These are phyloP conservation scores for Sonneratia alba DNA, from an alignment of 345 rosid species.

Conservation along the genomic window DNA sequence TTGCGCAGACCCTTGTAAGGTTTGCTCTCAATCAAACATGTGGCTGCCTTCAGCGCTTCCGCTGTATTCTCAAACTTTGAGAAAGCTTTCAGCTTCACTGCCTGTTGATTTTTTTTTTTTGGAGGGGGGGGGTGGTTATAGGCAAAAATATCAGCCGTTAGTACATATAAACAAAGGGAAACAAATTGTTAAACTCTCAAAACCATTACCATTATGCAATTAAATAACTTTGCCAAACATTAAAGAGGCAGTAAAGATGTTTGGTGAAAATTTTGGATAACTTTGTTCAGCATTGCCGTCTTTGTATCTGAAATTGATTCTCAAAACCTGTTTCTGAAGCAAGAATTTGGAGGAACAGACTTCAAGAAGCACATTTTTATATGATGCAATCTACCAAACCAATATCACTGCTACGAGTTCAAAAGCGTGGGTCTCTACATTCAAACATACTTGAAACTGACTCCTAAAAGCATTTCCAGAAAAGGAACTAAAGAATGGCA, in stretches of 20 bases:
- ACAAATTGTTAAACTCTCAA: background rate
- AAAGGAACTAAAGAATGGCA: background rate
- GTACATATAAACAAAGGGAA: background rate
- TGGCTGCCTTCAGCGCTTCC: constrained; percentile 72
- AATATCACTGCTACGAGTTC: background rate
- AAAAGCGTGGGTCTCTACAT: background rate
- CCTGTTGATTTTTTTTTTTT: constrained; percentile 19
- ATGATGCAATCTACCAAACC: background rate
- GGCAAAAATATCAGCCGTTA: background rate
- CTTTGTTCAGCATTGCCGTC: background rate
- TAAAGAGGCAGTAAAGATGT: background rate
- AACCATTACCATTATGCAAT: background rate
- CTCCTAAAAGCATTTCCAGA: background rate
- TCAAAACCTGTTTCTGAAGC: background rate
- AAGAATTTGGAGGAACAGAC: background rate
- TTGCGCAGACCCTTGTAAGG: constrained; percentile 74
- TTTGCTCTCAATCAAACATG: constrained; percentile 59
- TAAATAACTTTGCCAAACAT: background rate
- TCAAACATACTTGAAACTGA: background rate
- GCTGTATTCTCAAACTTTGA: constrained; percentile 83
- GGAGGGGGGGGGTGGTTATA: background rate
- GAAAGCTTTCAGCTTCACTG: constrained; percentile 78
- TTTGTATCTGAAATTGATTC: too few species aligned
- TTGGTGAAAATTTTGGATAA: background rate
- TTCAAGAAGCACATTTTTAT: background rate